These are phyloP conservation scores for Colletotrichum spaethianum DNA, from an alignment of 2,329 filamentous ascomycete genomes.

Conservation along the genomic window DNA sequence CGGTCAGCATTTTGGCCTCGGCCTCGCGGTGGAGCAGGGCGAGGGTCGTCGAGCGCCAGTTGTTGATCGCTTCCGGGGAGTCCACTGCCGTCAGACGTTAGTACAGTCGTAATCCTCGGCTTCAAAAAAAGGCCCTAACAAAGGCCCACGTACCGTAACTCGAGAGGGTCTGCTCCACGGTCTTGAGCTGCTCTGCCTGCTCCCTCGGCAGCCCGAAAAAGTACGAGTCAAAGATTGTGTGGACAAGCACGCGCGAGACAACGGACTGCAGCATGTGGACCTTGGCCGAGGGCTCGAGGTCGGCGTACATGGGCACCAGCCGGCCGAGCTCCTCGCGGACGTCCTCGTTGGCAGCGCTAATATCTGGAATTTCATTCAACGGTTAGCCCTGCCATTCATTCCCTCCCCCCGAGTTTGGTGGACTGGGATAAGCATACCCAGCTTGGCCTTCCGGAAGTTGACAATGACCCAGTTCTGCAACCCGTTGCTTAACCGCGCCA, in stretches of 20 bases:
- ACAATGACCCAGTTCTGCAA: slow-evolving; percentile 83
- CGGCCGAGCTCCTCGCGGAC: slow-evolving; percentile 59
- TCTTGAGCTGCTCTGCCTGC: slow-evolving; percentile 65
- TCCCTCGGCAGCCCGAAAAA: slow-evolving; percentile 73
- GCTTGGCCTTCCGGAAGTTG: slow-evolving; percentile 75
- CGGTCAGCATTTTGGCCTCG: slow-evolving; percentile 58
- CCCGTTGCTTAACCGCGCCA: slow-evolving; percentile 74
- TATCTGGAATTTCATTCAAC: slow-evolving; percentile 53
- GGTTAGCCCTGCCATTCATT: slow-evolving; percentile 24
- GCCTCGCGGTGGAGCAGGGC: slow-evolving; percentile 70
- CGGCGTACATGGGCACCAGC: slow-evolving; percentile 72
- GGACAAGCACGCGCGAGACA: slow-evolving; percentile 72
- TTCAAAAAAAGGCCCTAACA: too few species aligned
- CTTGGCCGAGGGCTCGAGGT: slow-evolving; percentile 68
- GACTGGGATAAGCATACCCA: slow-evolving; percentile 57
- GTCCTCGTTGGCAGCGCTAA: slow-evolving; percentile 57
- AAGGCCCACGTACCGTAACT: slow-evolving; percentile 45
- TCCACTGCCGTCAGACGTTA: too few species aligned
- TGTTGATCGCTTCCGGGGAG: slow-evolving; percentile 70
- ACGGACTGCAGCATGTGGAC: slow-evolving; percentile 75
- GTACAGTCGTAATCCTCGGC: too few species aligned
- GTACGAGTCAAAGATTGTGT: slow-evolving; percentile 73
- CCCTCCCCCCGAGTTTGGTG: not conserved
- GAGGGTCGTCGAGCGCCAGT: slow-evolving; percentile 77
- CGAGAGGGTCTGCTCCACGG: slow-evolving; percentile 62